phyloP scores from a whole-genome alignment of 2,329 filamentous ascomycete species.

The Esteya vermicola region DNA sequence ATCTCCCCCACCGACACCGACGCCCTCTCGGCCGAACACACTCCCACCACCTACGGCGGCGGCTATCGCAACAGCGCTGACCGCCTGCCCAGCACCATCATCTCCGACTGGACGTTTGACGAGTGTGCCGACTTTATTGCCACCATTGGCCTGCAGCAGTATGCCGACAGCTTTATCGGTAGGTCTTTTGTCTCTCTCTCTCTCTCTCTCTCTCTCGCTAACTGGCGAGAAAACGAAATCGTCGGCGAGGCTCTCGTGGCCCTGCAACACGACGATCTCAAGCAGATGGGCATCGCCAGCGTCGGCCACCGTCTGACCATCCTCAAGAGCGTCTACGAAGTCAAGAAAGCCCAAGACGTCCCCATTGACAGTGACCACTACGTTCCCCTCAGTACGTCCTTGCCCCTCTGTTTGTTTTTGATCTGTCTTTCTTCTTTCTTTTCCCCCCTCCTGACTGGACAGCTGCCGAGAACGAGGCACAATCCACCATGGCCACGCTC shows the following conservation, averaged over 20 bases:
- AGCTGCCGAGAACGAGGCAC: conserved; percentile 82
- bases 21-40: conserved; percentile 57
- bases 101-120: conserved; percentile 69
- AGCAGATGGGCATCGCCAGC: conserved; percentile 85
- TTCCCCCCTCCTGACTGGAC: conserved; percentile 1
- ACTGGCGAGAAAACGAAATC: conserved; percentile 68
- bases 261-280: conserved; percentile 81
- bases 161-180: conserved; percentile 75
- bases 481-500: conserved; percentile 76
- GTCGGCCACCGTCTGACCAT: conserved; percentile 92
- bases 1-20: conserved; percentile 59
- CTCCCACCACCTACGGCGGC: conserved; percentile 64
- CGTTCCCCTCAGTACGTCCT: conserved; percentile 67
- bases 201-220: too few relatives aligned
- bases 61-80: conserved; percentile 47
- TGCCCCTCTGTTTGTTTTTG: neutral
- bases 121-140: conserved; percentile 84
- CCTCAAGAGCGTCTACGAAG: conserved; percentile 88
- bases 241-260: conserved; percentile 78
- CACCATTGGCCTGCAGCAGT: conserved; percentile 66
- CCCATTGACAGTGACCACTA: conserved; percentile 89
- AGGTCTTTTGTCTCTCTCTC: too few relatives aligned
- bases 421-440: neutral
- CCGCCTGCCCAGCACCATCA: conserved; percentile 57
- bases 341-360: conserved; percentile 87